Base-by-base conservation (phyloP, 2,329 filamentous ascomycete genomes). In the Fusarium odoratissimum region DNA sequence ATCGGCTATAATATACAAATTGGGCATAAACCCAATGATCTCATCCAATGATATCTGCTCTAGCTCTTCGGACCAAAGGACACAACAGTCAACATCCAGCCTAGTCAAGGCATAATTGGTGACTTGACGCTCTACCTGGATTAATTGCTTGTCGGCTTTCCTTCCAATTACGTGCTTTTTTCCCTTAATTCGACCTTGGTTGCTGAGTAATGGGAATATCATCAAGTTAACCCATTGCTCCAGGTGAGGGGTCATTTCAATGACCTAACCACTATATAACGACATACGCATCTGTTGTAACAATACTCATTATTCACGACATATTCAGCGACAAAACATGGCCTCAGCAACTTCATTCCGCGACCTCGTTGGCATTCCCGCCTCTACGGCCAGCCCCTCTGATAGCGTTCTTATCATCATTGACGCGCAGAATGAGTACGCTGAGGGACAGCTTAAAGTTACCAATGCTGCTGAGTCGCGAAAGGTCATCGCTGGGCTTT, bases 351-450 rank as follows among this genome's bases (percentile, higher is more conserved):
- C 63, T 17, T 67, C 64, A 1, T 67, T 67, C 37, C 64, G 64
- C 3, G 63, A 67, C 5, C 31, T 67, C 4, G 28, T 92, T 60
- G 90, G 90, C 64, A 81, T 86, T 17, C 77, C 83, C 14, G 85
- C 86, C 30, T 89, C 88, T 19, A 88, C 86, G 1, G 90, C 90
- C 12, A 87, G 88, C 0, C 82, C 86, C 1, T 79, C 80, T 46
- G 90, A 92, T 81, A 90, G 87, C 70, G 86, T 87, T 4, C 85
- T 93, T 48, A 80, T 93, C 75, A 92, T 93, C 80, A 90, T 92
- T 76, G 91, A 93, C 77, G 91, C 91, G 2, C 91, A 93, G 76
- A 92, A 92, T 77, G 91, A 93, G 80, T 92, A 91, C 71, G 87
- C 87, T 16, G 80, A 84, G 5, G 91, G 91, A 51, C 82, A 85